Evolutionary conservation across 352 stramenopile species (phyloP), one percentile per base, ranked within the genome.

Genomic region (Globisporangium paddicum): DNA sequence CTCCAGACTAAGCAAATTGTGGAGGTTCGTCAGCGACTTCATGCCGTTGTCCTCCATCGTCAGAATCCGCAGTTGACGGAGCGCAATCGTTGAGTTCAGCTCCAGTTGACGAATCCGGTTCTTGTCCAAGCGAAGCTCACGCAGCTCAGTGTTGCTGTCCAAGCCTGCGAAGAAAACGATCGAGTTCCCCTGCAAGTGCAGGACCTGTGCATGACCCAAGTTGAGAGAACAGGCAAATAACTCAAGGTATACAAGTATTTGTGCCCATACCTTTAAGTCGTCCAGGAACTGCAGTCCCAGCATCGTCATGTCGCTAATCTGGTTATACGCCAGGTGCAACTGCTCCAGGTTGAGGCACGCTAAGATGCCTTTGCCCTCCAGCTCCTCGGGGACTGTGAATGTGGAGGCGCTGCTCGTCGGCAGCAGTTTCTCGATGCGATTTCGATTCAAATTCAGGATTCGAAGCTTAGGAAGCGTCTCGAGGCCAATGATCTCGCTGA

Each of bases 91-190:
- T 2, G 79, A 78, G 3, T 73, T 67, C 0, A 77, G 41, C 51
- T 96, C 87, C 14, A 96, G 47, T 30, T 89, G 82, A 2, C 85
- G 85, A 42, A 96, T 88, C 4, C 81, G 77, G 71, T 96, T 96
- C 53, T 89, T 93, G 58, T 87, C 82, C 8, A 96, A 58, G 3
- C 73, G 67, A 13, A 96, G 71, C 37, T 96, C 86, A 3, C 82
- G 62, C 5, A 96, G 59, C 30, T 89, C 71, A 2, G 62, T 75
- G 38, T 75, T 93, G 30, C 45, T 70, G 28, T 88, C 78, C 7
- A 96, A 53, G 0, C 81, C 87, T 40, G 72, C 61, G 23, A 96
- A 64, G 19, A 73, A 75, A 0, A 78, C 69, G 52, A 96, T 93
- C 26, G 84, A 72, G 37, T 96, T 96, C 4, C 84, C 80, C 65